A percentile compares a stretch with the other conserved stretches of the same genome.
These are phyloP conservation scores for Saccharomyces uvarum DNA, from an alignment of 1,139 yeast species.

Conservation along the genomic window DNA sequence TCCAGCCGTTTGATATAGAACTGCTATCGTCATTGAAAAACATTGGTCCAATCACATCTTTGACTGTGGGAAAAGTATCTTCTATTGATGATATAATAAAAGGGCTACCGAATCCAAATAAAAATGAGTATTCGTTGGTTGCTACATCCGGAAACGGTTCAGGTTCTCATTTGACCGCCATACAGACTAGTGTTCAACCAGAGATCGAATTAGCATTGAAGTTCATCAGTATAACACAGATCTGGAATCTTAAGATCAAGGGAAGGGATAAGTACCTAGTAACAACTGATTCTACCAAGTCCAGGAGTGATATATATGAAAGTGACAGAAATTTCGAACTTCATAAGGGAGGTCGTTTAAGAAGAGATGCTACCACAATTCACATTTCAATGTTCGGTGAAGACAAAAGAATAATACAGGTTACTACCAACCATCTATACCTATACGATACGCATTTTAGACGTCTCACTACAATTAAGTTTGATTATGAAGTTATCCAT, in stretches of 20 bases:
- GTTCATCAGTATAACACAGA: conserved; percentile 66
- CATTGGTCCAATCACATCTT: conserved; percentile 68
- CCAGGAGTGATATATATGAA: conserved; percentile 65
- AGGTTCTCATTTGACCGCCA: conserved; percentile 50
- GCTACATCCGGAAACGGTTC: conserved; percentile 61
- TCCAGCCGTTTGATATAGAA: conserved; percentile 35
- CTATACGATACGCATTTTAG: conserved; percentile 61
- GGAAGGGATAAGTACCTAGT: conserved; percentile 51
- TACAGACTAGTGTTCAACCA: conserved; percentile 61
- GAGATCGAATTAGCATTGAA: conserved; percentile 59
- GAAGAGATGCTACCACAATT: conserved; percentile 57
- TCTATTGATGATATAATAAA: conserved; percentile 49
- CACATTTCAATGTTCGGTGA: conserved; percentile 56
- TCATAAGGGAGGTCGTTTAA: conserved; percentile 55
- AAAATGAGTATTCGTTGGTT: conserved; percentile 56
- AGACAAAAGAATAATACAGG: conserved; percentile 62
- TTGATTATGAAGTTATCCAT: conserved; percentile 47
- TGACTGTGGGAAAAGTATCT: conserved; percentile 55
- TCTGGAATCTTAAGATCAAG: conserved; percentile 53
- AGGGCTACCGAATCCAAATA: conserved; percentile 63
- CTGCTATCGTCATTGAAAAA: conserved; percentile 51
- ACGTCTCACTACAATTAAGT: conserved; percentile 33
- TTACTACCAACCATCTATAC: conserved; percentile 58
- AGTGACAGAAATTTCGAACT: conserved; percentile 59
- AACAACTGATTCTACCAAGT: conserved; percentile 61